These are phyloP conservation scores for Fragaria ananassa DNA, from an alignment of 306 rosid species.

Conservation along the genomic window DNA sequence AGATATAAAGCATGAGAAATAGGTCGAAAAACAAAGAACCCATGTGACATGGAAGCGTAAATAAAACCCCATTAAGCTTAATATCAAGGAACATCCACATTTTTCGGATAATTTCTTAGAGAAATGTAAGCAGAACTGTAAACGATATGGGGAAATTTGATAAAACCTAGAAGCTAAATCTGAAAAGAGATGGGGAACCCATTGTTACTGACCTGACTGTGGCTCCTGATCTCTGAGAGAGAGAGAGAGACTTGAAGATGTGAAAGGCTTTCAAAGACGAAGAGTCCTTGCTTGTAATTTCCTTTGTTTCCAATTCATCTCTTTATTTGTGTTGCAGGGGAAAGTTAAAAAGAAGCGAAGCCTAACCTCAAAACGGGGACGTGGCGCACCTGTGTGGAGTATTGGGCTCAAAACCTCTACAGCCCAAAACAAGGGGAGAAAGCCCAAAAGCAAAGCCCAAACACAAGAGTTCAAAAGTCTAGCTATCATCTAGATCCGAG, in stretches of 20 bases:
- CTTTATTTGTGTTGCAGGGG: not conserved
- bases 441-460: too few species aligned
- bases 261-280: not conserved
- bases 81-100: not conserved
- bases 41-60: not conserved
- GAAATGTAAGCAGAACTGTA: not conserved
- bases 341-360: not conserved
- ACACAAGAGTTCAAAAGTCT: too few species aligned
- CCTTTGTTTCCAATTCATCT: not conserved
- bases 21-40: not conserved
- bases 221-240: constrained; percentile 8
- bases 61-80: not conserved
- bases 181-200: not conserved
- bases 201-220: constrained; percentile 6
- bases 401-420: not conserved
- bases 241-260: constrained; percentile 2
- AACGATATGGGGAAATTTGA: not conserved
- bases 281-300: not conserved
- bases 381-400: too few species aligned
- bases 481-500: too few species aligned
- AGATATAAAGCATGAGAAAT: not conserved
- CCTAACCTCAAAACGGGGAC: too few species aligned
- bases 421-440: too few species aligned
- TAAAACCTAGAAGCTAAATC: not conserved
- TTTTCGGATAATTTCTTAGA: not conserved